Conservation (phyloP, 1,139 yeast genomes). For the Lodderomyces metapsilosis region DNA sequence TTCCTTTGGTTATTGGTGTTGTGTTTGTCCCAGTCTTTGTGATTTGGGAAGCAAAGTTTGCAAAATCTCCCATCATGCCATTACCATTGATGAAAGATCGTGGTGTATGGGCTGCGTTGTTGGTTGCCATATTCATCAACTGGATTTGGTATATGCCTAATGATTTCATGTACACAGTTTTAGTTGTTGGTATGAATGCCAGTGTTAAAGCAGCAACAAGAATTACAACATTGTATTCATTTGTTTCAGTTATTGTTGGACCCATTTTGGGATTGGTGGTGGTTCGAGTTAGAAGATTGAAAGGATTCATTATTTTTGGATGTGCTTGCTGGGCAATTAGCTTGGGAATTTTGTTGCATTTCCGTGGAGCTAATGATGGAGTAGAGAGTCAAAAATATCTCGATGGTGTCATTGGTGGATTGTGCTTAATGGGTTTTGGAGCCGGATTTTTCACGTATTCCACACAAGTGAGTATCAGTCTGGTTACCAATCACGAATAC, state of each 20-base stretch:
- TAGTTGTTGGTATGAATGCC: slow-evolving; percentile 61
- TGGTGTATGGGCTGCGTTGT: slow-evolving; percentile 54
- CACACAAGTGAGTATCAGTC: slow-evolving; percentile 61
- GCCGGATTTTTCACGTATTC: slow-evolving; percentile 72
- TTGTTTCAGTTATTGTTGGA: slow-evolving; percentile 63
- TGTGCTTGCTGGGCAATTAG: slow-evolving; percentile 39
- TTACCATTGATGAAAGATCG: slow-evolving; percentile 56
- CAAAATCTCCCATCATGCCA: slow-evolving; percentile 61
- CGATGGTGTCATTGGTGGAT: slow-evolving; percentile 64
- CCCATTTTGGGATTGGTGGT: slow-evolving; percentile 57
- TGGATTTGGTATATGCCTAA: slow-evolving; percentile 68
- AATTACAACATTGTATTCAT: slow-evolving; percentile 60
- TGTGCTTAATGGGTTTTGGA: slow-evolving; percentile 67
- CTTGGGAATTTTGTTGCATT: slow-evolving; percentile 32
- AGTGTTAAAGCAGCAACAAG: slow-evolving; percentile 61
- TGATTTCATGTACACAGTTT: slow-evolving; percentile 63
- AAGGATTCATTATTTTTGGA: slow-evolving; percentile 61
- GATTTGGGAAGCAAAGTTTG: slow-evolving; percentile 52
- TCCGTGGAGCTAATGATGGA: slow-evolving; percentile 28
- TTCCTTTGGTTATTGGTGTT: slow-evolving; percentile 64
- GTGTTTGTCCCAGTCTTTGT: slow-evolving; percentile 53
- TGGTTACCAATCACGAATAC: slow-evolving; percentile 60
- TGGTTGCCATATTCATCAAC: slow-evolving; percentile 53
- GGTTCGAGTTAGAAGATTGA: slow-evolving; percentile 51
- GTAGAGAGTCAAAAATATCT: slow-evolving; percentile 23